A percentile compares a stretch with the other conserved stretches of the same genome.
Evolutionary conservation across 768 basidiomycete species (phyloP).

Genomic region (Polyporus arcularius): DNA sequence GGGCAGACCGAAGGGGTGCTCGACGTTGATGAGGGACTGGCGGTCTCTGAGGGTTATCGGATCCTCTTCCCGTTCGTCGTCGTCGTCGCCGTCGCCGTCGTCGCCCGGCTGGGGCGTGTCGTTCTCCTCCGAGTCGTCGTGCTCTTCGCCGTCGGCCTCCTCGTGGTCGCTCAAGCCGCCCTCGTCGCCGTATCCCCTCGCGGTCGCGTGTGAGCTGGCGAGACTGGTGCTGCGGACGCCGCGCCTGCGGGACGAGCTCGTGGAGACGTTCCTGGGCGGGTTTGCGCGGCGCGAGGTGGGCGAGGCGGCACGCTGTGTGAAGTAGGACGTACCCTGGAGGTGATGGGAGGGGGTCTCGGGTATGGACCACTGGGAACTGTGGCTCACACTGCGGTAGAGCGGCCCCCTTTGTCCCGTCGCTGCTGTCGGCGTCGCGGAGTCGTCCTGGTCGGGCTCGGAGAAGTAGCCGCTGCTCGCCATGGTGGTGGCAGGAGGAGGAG

Average conservation of each 20-base stretch:
- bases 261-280: constrained; percentile 52
- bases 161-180: constrained; percentile 53
- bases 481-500: not conserved
- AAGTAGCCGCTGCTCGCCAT: constrained; percentile 17
- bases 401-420: constrained; percentile 21
- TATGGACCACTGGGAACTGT: constrained; percentile 60
- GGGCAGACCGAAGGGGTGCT: constrained; percentile 97
- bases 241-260: constrained; percentile 48
- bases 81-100: constrained; percentile 30
- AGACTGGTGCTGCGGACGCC: constrained; percentile 60
- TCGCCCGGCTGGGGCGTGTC: constrained; percentile 29
- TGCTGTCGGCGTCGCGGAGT: constrained; percentile 16
- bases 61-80: constrained; percentile 61
- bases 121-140: constrained; percentile 38
- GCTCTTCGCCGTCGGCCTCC: constrained; percentile 41
- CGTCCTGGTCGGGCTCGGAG: constrained; percentile 16
- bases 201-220: constrained; percentile 54
- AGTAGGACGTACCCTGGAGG: constrained; percentile 70
- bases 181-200: constrained; percentile 49
- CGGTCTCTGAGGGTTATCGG: constrained; percentile 92
- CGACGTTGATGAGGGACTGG: constrained; percentile 97
- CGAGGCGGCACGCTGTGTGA: constrained; percentile 44
- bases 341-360: constrained; percentile 64
- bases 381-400: constrained; percentile 38
- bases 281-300: constrained; percentile 50